Evolutionary conservation across 2,329 filamentous ascomycete genomes (phyloP), one percentile per base, ranked within the genome.

Genomic region (Chaetomium sp.): DNA sequence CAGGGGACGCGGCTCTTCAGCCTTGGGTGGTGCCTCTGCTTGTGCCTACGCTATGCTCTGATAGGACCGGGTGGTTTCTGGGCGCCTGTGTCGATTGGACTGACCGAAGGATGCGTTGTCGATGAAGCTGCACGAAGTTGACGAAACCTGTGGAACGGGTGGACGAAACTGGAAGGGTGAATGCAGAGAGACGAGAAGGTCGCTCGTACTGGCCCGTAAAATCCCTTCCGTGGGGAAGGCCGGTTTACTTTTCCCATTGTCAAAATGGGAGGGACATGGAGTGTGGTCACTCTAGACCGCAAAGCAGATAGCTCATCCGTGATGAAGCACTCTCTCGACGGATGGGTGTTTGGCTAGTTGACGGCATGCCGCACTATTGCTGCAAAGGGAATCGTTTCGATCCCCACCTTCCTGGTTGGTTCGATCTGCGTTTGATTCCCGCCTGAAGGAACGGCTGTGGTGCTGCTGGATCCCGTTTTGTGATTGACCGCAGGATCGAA

Each of bases 361-460:
- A 53, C 50, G 25, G 35, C 16, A 47, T 47, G 55, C 53, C 53
- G 33, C 53, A 60, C 50, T 53, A 53, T 56, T 56, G 53, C 53
- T 38, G 53, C 53, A 56, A 35, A 59, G 49, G 60, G 54, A 21
- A 50, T 59, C 64, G 61, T 63, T 62, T 64, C 55, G 54, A 60
- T 54, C 55, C n/a, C 42, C 23, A 42, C 54, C 49, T 61, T 29
- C 58, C 45, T 61, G 57, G 56, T 50, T 57, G 57, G 66, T 63
- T 59, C 49, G 67, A 65, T 67, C 62, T 61, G 60, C 62, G 64
- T 65, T 65, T 68, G 64, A 67, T 65, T 57, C 51, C 56, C 33
- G 31, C 35, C 29, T 27, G 49, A n/a, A 62, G 31, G 60, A 13
- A 42, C 16, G 3, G 27, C 27, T 29, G n/a, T n/a, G n/a, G n/a